phyloP scores from a whole-genome alignment of 768 basidiomycete species.

The Agrocybe praecox region DNA sequence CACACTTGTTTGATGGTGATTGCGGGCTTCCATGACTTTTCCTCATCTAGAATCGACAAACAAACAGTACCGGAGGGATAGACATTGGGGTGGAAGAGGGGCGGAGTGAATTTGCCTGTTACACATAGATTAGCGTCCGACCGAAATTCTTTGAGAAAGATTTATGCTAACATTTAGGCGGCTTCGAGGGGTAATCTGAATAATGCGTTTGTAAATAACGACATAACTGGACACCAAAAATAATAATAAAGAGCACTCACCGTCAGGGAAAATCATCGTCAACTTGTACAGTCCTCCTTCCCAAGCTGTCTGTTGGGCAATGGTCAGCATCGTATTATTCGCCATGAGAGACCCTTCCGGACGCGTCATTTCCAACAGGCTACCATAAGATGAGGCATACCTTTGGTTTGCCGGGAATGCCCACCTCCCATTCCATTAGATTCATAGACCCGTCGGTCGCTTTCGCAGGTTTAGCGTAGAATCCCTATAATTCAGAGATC shows the following conservation, averaged over 20 bases:
- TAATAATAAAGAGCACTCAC: conserved; percentile 43
- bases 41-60: conserved; percentile 96
- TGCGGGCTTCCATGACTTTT: conserved; percentile 98
- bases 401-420: conserved; percentile 90
- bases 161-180: conserved; percentile 77
- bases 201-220: not conserved
- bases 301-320: conserved; percentile 80
- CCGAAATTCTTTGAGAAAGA: not conserved
- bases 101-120: conserved; percentile 93
- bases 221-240: not conserved
- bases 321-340: conserved; percentile 13
- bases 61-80: conserved; percentile 99
- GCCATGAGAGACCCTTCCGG: not conserved
- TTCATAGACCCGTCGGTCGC: conserved; percentile 92
- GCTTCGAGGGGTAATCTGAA: conserved; percentile 92
- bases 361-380: conserved; percentile 14
- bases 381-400: conserved; percentile 50
- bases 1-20: conserved; percentile 97
- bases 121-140: not conserved
- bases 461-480: conserved; percentile 94
- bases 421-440: conserved; percentile 98
- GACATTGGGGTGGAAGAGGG: conserved; percentile 97
- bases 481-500: conserved; percentile 62
- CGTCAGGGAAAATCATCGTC: conserved; percentile 95
- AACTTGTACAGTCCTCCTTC: conserved; percentile 96